Evolutionary conservation across 768 basidiomycete species (phyloP).

Genomic region (Boletus tomentosulus): DNA sequence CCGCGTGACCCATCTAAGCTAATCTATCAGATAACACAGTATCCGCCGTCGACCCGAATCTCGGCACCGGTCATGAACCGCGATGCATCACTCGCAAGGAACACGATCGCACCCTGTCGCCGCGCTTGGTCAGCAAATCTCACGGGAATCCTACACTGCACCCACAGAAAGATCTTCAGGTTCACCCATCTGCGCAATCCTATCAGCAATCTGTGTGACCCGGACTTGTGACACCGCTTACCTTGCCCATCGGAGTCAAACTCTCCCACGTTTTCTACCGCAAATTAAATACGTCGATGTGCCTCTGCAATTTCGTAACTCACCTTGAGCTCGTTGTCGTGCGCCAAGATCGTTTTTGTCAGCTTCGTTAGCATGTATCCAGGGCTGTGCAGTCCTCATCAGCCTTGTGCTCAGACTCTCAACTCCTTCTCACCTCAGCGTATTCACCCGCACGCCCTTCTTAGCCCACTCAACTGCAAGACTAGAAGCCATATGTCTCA

Average conservation of each 20-base stretch:
- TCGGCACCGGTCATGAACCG: constrained; percentile 88
- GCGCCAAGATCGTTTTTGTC: constrained; percentile 75
- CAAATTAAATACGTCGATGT: background rate
- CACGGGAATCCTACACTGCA: constrained; percentile 4
- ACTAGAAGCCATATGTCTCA: constrained; percentile 90
- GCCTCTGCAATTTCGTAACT: constrained; percentile 2
- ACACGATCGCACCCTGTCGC: constrained; percentile 78
- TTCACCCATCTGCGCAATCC: constrained; percentile 68
- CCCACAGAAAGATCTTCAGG: constrained; percentile 85
- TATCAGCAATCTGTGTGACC: constrained; percentile 6
- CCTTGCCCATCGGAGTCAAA: constrained; percentile 83
- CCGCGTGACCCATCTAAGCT: background rate
- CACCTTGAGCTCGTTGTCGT: constrained; percentile 73
- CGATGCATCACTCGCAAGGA: constrained; percentile 85
- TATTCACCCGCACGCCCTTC: constrained; percentile 81
- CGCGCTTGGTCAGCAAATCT: background rate
- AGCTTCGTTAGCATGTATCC: constrained; percentile 95
- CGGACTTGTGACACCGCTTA: constrained; percentile 27
- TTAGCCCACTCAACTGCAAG: constrained; percentile 96
- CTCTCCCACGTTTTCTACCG: constrained; percentile 78
- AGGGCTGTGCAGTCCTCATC: constrained; percentile 46
- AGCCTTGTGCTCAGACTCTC: background rate
- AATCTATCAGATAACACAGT: constrained; percentile 54
- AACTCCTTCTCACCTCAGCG: constrained; percentile 49
- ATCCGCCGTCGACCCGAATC: constrained; percentile 85